These are phyloP conservation scores for Oryza punctata DNA, from an alignment of 176 grass and related monocot genomes.

Conservation along the genomic window DNA sequence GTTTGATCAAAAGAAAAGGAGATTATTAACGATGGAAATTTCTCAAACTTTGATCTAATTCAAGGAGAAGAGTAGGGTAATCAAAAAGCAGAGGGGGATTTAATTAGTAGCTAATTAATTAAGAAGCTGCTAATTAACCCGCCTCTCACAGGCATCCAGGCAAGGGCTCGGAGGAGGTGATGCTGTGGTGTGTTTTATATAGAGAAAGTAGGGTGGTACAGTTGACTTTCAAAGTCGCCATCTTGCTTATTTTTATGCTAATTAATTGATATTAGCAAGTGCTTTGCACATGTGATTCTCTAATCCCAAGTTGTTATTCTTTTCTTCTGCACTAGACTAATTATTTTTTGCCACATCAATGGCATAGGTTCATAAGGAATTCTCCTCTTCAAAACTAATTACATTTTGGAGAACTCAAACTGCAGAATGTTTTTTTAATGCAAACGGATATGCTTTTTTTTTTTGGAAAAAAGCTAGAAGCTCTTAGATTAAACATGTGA, in stretches of 20 bases:
- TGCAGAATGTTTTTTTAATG: background rate
- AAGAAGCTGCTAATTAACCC: background rate
- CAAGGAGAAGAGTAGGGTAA: background rate
- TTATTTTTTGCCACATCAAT: background rate
- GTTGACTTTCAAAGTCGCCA: background rate
- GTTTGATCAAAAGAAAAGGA: too few relatives aligned
- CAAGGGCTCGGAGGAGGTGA: background rate
- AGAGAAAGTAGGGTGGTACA: background rate
- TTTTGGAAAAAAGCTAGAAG: too few relatives aligned
- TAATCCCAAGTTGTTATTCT: background rate
- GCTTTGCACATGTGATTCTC: background rate
- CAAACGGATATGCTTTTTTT: background rate
- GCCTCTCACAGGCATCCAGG: background rate
- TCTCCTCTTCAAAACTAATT: background rate
- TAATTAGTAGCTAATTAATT: background rate
- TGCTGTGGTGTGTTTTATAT: background rate
- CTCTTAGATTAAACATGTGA: too few relatives aligned
- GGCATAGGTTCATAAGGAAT: background rate
- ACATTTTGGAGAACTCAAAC: background rate
- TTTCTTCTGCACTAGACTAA: background rate
- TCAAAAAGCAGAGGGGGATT: background rate
- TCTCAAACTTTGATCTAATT: too few relatives aligned
- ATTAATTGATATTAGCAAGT: background rate
- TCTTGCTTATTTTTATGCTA: background rate
- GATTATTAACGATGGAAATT: too few relatives aligned